These are phyloP conservation scores for Rostrohypoxylon terebratum DNA, from an alignment of 495 filamentous ascomycete genomes.

Conservation along the genomic window DNA sequence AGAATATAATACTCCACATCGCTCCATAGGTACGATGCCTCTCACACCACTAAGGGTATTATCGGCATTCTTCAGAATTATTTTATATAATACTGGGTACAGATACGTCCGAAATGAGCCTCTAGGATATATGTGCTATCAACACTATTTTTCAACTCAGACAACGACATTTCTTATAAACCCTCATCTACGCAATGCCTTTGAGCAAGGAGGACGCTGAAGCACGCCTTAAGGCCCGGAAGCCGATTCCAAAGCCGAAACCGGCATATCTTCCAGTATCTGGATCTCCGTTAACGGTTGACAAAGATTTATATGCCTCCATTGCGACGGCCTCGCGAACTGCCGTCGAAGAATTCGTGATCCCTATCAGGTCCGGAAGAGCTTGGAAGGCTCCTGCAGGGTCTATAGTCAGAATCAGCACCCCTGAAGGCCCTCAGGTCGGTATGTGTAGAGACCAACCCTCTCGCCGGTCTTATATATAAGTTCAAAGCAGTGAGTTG, in stretches of 20 bases:
- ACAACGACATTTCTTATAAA: neutral
- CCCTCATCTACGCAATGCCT: slow-evolving; percentile 25
- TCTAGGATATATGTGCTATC: neutral
- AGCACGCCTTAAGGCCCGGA: slow-evolving; percentile 45
- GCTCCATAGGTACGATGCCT: neutral
- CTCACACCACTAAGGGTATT: slow-evolving; percentile 4
- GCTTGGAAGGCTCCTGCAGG: slow-evolving; percentile 73
- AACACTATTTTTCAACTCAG: neutral
- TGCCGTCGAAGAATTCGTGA: slow-evolving; percentile 55
- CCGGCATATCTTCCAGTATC: slow-evolving; percentile 62
- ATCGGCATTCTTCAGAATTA: neutral
- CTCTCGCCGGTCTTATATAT: neutral
- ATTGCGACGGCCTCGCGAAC: slow-evolving; percentile 53
- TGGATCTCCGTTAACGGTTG: slow-evolving; percentile 57
- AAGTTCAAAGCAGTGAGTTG: neutral
- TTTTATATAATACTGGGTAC: neutral
- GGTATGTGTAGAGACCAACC: slow-evolving; percentile 42
- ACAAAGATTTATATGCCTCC: slow-evolving; percentile 56
- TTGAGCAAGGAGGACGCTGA: slow-evolving; percentile 43
- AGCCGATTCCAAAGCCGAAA: slow-evolving; percentile 54
- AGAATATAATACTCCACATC: slow-evolving; percentile 23
- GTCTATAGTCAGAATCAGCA: slow-evolving; percentile 75
- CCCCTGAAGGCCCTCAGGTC: slow-evolving; percentile 79
- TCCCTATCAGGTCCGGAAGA: slow-evolving; percentile 69
- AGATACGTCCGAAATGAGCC: neutral